Base-by-base conservation (phyloP, 208 protist species). In the Leishmania braziliensis region DNA sequence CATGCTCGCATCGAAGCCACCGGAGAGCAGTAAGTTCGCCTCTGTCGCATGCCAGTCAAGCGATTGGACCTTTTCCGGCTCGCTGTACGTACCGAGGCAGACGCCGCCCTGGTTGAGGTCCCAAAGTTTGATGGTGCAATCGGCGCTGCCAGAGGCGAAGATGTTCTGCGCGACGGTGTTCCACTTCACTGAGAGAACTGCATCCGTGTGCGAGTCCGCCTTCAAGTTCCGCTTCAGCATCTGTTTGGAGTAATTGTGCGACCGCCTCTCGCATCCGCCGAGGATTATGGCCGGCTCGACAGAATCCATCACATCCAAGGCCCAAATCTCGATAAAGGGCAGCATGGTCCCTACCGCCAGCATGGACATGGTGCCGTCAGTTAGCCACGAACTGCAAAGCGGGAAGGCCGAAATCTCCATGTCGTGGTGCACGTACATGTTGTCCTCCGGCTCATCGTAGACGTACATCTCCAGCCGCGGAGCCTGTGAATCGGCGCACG, bases 261-360 rank as follows among this genome's bases (percentile, higher is more conserved):
- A 84, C 78, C 78, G 74, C 46, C 86, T 79, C 75, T 87, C 89
- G 79, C 91, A 96, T 43, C 94, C 92, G 58, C 98, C 98, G 18
- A 99, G 91, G 6, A 95, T 84, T n/a, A 87, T 78, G 6, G 92
- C 89, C n/a, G 99, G 98, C 80, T 97, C 90, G 33, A 99, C 89
- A 26, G 96, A 90, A 84, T 99, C 98, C 50, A 99, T 95, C 23
- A 99, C 91, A 87, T 99, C 99, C 23, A 99, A 89, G 72, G 99
- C 93, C 98, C 98, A 99, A 26, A 99, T 86, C 79, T 99, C 98
- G 77, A 99, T 98, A 43, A 94, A 93, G n/a, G 98, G 98, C 39
- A 97, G 88, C 90, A 99, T 99, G 14, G 98, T 99, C 77, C 98
- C 98, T n/a, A 99, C 90, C 18, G 98, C 99, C 23, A 98, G 85